Base-by-base conservation (phyloP, 768 basidiomycete genomes). In the Mycena galericulata region DNA sequence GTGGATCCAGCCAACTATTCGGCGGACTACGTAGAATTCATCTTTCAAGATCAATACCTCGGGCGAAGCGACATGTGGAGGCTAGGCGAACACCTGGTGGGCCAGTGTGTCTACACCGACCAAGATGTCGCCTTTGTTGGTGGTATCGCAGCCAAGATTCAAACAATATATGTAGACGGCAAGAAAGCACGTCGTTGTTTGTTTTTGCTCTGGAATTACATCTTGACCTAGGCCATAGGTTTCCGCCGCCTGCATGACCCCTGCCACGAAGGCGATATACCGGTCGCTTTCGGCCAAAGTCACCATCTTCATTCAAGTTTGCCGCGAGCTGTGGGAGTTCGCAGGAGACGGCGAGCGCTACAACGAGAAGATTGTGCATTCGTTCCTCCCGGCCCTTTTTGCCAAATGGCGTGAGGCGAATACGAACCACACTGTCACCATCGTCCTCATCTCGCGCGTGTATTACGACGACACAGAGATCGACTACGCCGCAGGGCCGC, bases 51-150 rank as follows among this genome's bases (percentile, higher is more conserved):
- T 76, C 96, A 97, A 75, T 98, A 98, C 77, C 85, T 98, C 18
- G 97, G 97, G 18, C 89, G 98, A 50, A 95, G 93, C 68, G 98
- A 98, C 72, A 97, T 98, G 96, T 98, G 97, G 95, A 85, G 96
- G 53, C 84, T 98, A 10, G 91, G 90, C n/a, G 90, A 92, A 76
- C 86, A 91, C 56, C 85, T 98, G 18, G 90, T 90, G 29, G 91
- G 90, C 11, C 90, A 91, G 73, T 96, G 94, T 75, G 83, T 98
- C 24, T 92, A 95, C 75, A 86, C 88, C 1, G 90, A 92, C 65
- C 94, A 99, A 78, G 94, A 95, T 58, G 86, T 99, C 27, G 86
- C 88, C 2, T 96, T 98, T 76, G 89, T 96, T 38, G 95, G 94
- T 4, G 87, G 90, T 12, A 90, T 93, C 50, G 89, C 88, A 27